Evolutionary conservation across 306 rosid species (phyloP).

Genomic region (Malus asiatica): DNA sequence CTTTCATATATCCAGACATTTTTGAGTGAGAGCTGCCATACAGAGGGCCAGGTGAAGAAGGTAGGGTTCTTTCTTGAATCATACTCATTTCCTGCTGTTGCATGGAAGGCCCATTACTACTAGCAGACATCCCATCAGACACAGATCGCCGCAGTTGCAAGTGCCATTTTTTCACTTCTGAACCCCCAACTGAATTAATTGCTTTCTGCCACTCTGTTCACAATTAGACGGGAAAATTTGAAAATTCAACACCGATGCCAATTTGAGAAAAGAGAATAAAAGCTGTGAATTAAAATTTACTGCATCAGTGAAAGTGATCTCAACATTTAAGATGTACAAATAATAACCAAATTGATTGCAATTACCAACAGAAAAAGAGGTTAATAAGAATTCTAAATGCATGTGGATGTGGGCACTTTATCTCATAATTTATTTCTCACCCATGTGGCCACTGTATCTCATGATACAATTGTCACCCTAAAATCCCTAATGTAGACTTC

Average conservation of each 20-base stretch:
- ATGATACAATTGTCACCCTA: not conserved
- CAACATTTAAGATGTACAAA: not conserved
- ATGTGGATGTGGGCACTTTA: not conserved
- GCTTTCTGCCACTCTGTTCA: constrained; percentile 95
- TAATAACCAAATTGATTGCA: not conserved
- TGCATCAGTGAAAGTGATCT: not conserved
- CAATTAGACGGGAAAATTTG: constrained; percentile 13
- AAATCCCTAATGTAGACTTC: not conserved
- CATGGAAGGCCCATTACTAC: constrained; percentile 80
- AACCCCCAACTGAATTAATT: constrained; percentile 79
- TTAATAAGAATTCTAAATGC: not conserved
- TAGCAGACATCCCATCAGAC: constrained; percentile 71
- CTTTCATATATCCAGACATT: constrained; percentile 78
- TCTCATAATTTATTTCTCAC: not conserved
- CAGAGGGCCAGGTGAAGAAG: constrained; percentile 95
- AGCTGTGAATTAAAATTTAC: not conserved
- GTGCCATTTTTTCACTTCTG: constrained; percentile 97
- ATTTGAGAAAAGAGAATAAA: constrained; percentile 1
- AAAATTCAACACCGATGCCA: constrained; percentile 9
- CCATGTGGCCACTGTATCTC: not conserved
- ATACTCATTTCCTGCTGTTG: constrained; percentile 89
- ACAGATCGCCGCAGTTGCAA: constrained; percentile 80
- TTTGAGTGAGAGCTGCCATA: constrained; percentile 85
- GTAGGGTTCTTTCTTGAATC: constrained; percentile 80
- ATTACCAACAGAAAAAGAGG: not conserved